A percentile compares a stretch with the other conserved stretches of the same genome.
phyloP scores from a whole-genome alignment of 2,329 filamentous ascomycete species.

The Paracamarosporium sp. region DNA sequence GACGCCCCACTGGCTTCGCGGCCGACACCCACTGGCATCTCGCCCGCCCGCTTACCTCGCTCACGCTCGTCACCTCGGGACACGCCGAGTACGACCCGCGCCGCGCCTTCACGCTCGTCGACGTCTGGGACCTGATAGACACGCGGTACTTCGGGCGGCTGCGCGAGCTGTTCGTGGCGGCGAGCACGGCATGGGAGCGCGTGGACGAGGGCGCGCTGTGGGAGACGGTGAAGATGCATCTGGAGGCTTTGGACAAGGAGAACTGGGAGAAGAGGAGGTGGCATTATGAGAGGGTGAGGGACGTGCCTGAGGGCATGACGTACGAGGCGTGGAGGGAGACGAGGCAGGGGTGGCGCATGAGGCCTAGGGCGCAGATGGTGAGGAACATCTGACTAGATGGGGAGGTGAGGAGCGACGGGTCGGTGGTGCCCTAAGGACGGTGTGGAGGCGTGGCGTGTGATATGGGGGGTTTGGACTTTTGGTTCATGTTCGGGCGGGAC shows the following conservation, averaged over 20 bases:
- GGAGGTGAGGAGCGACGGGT: not conserved
- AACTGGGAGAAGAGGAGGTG: slow-evolving; percentile 45
- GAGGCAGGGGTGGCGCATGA: slow-evolving; percentile 28
- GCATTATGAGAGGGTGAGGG: slow-evolving; percentile 36
- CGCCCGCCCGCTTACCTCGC: slow-evolving; percentile 42
- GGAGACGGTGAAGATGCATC: slow-evolving; percentile 46
- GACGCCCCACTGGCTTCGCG: slow-evolving; percentile 23
- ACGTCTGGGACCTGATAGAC: slow-evolving; percentile 50
- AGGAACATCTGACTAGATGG: slow-evolving; percentile 22
- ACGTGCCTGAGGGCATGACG: slow-evolving; percentile 9
- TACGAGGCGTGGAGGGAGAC: slow-evolving; percentile 35
- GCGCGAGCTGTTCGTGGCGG: slow-evolving; percentile 45
- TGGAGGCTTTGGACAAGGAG: slow-evolving; percentile 48
- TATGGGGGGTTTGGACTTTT: too few species aligned
- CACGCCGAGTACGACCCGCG: slow-evolving; percentile 36
- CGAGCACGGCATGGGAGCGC: slow-evolving; percentile 48
- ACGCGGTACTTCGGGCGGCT: slow-evolving; percentile 49
- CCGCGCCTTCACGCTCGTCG: slow-evolving; percentile 49
- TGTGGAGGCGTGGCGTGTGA: too few species aligned
- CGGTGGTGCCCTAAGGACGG: not conserved
- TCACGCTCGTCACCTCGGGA: slow-evolving; percentile 51
- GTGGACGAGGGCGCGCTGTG: slow-evolving; percentile 41
- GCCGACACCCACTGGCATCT: slow-evolving; percentile 18
- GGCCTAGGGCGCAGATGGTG: slow-evolving; percentile 27
- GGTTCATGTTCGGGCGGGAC: too few species aligned